Conservation (phyloP, 1,284 basidiomycete genomes). For the Spongispora temasekensis region DNA sequence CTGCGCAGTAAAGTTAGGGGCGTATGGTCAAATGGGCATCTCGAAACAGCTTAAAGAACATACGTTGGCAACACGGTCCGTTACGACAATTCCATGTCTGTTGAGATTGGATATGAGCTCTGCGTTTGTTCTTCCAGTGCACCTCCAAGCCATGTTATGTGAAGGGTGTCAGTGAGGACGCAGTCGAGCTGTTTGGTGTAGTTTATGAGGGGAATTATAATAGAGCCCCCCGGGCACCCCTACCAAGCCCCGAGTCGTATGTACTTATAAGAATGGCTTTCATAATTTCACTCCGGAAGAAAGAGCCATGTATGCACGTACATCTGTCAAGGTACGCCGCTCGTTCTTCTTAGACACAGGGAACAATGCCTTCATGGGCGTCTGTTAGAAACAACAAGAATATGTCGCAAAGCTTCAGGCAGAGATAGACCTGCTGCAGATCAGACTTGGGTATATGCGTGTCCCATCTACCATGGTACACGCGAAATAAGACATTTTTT, state of each 20-base stretch:
- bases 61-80: slow-evolving; percentile 51
- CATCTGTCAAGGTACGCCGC: slow-evolving; percentile 30
- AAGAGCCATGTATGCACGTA: slow-evolving; percentile 35
- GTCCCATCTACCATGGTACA: background rate
- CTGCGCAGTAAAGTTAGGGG: slow-evolving; percentile 35
- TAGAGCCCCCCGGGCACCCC: no score
- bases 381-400: slow-evolving; percentile 55
- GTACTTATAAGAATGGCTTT: no score
- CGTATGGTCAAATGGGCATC: background rate
- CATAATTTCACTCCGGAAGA: no score
- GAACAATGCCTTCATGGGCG: no score
- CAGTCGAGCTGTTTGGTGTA: slow-evolving; percentile 12
- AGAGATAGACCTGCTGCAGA: slow-evolving; percentile 54
- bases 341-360: no score
- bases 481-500: background rate
- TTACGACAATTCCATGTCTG: slow-evolving; percentile 54
- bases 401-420: slow-evolving; percentile 51
- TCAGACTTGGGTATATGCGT: slow-evolving; percentile 52
- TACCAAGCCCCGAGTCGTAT: no score
- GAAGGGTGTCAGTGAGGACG: background rate
- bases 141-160: slow-evolving; percentile 79
- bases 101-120: slow-evolving; percentile 75
- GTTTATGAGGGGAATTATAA: no score
- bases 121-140: slow-evolving; percentile 64
- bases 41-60: slow-evolving; percentile 9